A percentile compares a stretch with the other conserved stretches of the same genome.
phyloP scores from a whole-genome alignment of 345 rosid species.

The Arabis hirsuta region DNA sequence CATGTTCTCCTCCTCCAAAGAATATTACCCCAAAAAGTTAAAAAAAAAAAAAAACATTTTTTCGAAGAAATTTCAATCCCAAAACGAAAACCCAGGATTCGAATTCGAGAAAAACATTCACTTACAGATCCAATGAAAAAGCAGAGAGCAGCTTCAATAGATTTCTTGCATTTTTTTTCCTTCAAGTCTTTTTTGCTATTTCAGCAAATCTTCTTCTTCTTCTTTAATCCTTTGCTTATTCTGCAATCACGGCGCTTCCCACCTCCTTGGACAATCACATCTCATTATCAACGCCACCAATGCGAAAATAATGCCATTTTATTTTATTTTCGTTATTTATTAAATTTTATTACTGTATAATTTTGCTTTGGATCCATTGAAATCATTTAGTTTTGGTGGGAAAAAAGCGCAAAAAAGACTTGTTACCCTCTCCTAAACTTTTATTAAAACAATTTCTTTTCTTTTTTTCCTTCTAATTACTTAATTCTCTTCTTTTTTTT shows the following conservation, averaged over 20 bases:
- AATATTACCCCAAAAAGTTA: background rate
- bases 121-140: constrained; percentile 39
- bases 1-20: constrained; percentile 18
- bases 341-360: background rate
- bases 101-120: constrained; percentile 25
- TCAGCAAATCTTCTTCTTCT: constrained; percentile 15
- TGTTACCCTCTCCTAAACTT: too few relatives aligned
- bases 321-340: background rate
- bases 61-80: background rate
- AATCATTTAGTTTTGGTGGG: constrained; percentile 30
- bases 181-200: constrained; percentile 26
- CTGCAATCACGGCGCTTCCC: constrained; percentile 34
- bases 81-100: constrained; percentile 12
- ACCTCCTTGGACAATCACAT: constrained; percentile 25
- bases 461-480: too few relatives aligned
- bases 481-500: too few relatives aligned
- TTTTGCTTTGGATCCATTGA: constrained; percentile 29
- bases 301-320: constrained; percentile 27
- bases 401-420: constrained; percentile 3
- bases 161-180: background rate
- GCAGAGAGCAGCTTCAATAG: constrained; percentile 17
- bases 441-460: too few relatives aligned
- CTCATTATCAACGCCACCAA: constrained; percentile 41
- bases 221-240: constrained; percentile 7
- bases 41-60: background rate